Conservation (phyloP, 1,139 yeast genomes). For the Suhomyces atakaporum region DNA sequence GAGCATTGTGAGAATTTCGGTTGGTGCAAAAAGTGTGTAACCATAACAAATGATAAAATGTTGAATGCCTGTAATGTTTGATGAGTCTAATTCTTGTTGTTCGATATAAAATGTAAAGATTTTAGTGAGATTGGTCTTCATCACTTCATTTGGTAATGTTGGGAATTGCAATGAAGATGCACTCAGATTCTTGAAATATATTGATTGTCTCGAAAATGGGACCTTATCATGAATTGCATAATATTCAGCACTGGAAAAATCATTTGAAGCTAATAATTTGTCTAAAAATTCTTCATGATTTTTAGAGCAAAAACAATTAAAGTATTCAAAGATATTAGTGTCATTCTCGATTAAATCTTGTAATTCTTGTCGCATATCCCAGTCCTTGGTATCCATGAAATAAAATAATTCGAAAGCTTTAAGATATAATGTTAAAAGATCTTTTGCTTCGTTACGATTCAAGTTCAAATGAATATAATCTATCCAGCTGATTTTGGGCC, state of each 20-base stretch:
- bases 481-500: slow-evolving; percentile 45
- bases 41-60: slow-evolving; percentile 36
- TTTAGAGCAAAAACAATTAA: slow-evolving; percentile 10
- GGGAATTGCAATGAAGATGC: background rate
- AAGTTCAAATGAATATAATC: slow-evolving; percentile 32
- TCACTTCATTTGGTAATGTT: background rate
- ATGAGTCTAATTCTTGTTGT: slow-evolving; percentile 12
- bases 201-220: slow-evolving; percentile 25
- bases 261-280: slow-evolving; percentile 21
- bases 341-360: slow-evolving; percentile 1
- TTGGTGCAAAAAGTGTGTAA: slow-evolving; percentile 20
- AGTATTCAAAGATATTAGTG: slow-evolving; percentile 13
- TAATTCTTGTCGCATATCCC: background rate
- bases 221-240: slow-evolving; percentile 25
- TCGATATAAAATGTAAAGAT: slow-evolving; percentile 28
- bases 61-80: slow-evolving; percentile 24
- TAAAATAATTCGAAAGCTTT: slow-evolving; percentile 35
- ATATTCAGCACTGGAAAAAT: slow-evolving; percentile 40
- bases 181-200: slow-evolving; percentile 16
- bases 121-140: slow-evolving; percentile 13
- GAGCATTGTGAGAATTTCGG: slow-evolving; percentile 30
- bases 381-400: slow-evolving; percentile 1
- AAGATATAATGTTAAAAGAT: slow-evolving; percentile 31
- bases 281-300: slow-evolving; percentile 4
- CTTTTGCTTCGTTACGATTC: slow-evolving; percentile 30